These are phyloP conservation scores for Camellia granthamiana DNA, from an alignment of 148 eudicot genomes.

Conservation along the genomic window DNA sequence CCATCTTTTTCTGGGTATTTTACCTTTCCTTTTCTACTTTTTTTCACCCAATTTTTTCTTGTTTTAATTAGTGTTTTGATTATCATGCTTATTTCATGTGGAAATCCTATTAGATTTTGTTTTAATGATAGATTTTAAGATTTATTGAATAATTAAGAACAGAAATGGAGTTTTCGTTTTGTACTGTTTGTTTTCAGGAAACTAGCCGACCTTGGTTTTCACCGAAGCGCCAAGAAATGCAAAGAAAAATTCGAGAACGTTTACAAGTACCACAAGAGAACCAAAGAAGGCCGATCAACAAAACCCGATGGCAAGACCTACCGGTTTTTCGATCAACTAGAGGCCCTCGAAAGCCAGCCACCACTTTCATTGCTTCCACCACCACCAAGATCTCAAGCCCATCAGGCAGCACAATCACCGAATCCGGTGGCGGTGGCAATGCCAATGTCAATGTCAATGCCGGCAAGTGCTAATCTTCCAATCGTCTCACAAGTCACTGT, in stretches of 20 bases:
- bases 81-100: slow-evolving; percentile 26
- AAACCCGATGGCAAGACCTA: slow-evolving; percentile 75
- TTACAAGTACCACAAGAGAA: slow-evolving; percentile 76
- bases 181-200: slow-evolving; percentile 47
- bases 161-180: not conserved
- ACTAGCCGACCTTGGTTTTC: slow-evolving; percentile 78
- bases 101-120: slow-evolving; percentile 4
- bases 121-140: slow-evolving; percentile 10
- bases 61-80: slow-evolving; percentile 17
- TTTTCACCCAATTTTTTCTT: not conserved
- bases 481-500: slow-evolving; percentile 29
- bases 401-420: slow-evolving; percentile 30
- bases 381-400: slow-evolving; percentile 11
- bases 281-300: slow-evolving; percentile 70
- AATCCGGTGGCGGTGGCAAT: slow-evolving; percentile 26
- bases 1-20: not conserved
- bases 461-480: not conserved
- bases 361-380: slow-evolving; percentile 14
- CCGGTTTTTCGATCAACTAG: slow-evolving; percentile 74
- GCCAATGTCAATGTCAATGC: slow-evolving; percentile 11
- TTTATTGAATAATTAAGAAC: not conserved
- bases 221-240: slow-evolving; percentile 82
- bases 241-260: slow-evolving; percentile 93
- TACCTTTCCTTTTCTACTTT: not conserved
- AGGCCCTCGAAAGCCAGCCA: slow-evolving; percentile 53